phyloP scores from a whole-genome alignment of 2,329 filamentous ascomycete species.

The Aspergillus texensis region DNA sequence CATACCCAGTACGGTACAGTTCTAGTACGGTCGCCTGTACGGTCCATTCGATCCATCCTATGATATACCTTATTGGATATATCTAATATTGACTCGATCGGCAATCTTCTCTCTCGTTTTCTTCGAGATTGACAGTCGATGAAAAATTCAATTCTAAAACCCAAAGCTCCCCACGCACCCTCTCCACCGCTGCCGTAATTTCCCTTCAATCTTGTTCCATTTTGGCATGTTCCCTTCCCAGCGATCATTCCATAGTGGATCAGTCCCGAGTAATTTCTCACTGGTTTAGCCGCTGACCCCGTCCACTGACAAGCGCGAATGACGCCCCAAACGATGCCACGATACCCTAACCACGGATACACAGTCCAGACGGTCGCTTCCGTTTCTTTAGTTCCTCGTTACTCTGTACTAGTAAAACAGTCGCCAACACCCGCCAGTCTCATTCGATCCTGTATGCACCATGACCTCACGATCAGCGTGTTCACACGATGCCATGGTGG shows the following conservation, averaged over 20 bases:
- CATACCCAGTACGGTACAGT: background rate
- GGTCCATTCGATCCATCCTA: too few species aligned
- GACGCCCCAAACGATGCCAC: background rate
- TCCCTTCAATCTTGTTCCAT: background rate
- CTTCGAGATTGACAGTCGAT: background rate
- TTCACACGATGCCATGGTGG: background rate
- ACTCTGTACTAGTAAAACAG: too few species aligned
- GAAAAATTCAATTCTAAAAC: background rate
- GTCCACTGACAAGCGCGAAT: background rate
- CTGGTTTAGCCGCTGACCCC: background rate
- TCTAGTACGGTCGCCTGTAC: too few species aligned
- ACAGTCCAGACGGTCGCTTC: background rate
- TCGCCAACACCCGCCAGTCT: background rate
- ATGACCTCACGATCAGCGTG: conserved; percentile 11
- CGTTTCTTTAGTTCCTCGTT: background rate
- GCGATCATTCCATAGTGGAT: background rate
- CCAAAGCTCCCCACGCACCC: background rate
- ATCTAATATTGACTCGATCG: background rate
- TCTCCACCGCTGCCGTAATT: background rate
- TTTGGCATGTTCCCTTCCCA: background rate
- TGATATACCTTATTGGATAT: background rate
- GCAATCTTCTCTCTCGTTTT: background rate
- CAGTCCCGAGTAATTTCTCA: background rate
- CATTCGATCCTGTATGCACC: background rate
- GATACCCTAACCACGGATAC: background rate